Percentiles rank a stretch among this genome's conserved stretches.
These are phyloP conservation scores for Peronosclerospora sorghi DNA, from an alignment of 352 stramenopile genomes.

Conservation along the genomic window DNA sequence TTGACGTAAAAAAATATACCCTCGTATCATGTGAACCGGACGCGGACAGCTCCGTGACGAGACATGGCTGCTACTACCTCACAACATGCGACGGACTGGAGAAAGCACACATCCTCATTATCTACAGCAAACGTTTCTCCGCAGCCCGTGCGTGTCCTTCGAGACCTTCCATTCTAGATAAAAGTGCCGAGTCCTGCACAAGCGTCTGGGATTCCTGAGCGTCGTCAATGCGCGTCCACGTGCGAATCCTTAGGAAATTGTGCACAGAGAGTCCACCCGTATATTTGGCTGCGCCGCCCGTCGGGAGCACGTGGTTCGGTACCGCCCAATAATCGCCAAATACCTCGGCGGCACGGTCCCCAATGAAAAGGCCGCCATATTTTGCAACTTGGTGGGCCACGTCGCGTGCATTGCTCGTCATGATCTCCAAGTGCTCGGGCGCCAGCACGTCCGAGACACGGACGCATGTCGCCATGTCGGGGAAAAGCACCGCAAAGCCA, in stretches of 20 bases:
- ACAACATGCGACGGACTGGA: too few relatives aligned
- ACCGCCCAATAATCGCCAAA: conserved; percentile 97
- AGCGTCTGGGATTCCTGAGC: conserved; percentile 66
- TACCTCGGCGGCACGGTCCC: conserved; percentile 87
- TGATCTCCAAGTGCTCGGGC: conserved; percentile 81
- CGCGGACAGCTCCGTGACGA: too few relatives aligned
- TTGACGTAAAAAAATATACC: too few relatives aligned
- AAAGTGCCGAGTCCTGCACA: conserved; percentile 89
- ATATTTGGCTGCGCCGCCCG: conserved; percentile 93
- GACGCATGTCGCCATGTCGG: conserved; percentile 60
- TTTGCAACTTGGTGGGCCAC: conserved; percentile 74
- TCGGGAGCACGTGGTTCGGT: conserved; percentile 98
- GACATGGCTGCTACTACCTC: too few relatives aligned
- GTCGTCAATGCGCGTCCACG: conserved; percentile 97
- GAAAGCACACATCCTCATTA: too few relatives aligned
- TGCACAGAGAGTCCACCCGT: conserved; percentile 96
- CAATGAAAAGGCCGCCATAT: conserved; percentile 92
- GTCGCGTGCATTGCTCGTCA: conserved; percentile 84
- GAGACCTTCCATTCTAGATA: conserved; percentile 87
- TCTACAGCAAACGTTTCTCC: conserved; percentile 66
- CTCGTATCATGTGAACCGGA: too few relatives aligned
- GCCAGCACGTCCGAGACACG: conserved; percentile 81
- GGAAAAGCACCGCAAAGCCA: conserved; percentile 70
- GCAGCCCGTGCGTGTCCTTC: conserved; percentile 73
- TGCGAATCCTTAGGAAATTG: conserved; percentile 96